Evolutionary conservation across 139 green algal genomes (phyloP).

Genomic region (Pseudopediastrum boryanum): DNA sequence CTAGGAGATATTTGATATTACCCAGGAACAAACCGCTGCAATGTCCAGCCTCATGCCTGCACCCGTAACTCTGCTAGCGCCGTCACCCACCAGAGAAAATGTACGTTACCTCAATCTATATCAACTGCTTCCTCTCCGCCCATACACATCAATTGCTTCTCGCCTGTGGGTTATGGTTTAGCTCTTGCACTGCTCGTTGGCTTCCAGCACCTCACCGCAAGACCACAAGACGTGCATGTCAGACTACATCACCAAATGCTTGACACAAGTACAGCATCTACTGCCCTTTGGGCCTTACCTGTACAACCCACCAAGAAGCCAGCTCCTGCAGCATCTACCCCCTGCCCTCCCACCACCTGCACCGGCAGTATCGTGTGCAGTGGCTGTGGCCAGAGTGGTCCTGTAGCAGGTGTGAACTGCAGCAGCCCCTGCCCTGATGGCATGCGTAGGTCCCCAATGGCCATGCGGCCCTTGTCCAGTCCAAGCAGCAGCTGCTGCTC

Average conservation of each 20-base stretch:
- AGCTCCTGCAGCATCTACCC: not conserved
- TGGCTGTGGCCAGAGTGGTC: too few species aligned
- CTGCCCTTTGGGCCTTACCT: not conserved
- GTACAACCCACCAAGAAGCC: not conserved
- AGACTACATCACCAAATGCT: not conserved
- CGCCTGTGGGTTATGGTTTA: not conserved
- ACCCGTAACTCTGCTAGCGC: too few species aligned
- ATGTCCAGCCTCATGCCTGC: too few species aligned
- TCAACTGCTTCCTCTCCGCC: not conserved
- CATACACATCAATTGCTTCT: not conserved
- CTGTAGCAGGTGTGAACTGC: too few species aligned
- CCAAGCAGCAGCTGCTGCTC: slow-evolving; percentile 27
- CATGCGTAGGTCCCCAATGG: slow-evolving; percentile 32
- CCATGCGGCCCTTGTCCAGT: slow-evolving; percentile 28
- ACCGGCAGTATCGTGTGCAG: not conserved
- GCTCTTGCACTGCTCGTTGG: not conserved
- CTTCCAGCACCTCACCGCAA: not conserved
- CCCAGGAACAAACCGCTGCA: too few species aligned
- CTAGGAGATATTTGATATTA: too few species aligned
- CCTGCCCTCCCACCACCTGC: not conserved
- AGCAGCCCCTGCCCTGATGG: not conserved
- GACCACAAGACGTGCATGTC: not conserved
- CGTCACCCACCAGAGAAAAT: too few species aligned
- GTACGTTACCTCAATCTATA: too few species aligned
- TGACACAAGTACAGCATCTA: not conserved